Evolutionary conservation across 73 alveolate genomes (phyloP).

Genomic region (Paramecium bursaria): DNA sequence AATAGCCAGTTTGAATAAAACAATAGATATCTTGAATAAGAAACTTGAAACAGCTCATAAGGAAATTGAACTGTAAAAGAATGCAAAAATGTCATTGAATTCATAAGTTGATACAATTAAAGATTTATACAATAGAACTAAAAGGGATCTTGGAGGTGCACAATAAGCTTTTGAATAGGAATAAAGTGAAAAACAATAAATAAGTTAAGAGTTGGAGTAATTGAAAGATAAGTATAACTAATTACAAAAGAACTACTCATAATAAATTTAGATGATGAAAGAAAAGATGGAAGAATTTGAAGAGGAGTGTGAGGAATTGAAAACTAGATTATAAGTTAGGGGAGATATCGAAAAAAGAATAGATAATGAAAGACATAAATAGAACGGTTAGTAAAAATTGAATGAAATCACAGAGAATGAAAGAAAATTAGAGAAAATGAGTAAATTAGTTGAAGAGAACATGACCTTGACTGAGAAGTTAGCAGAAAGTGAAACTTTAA

Average conservation of each 20-base stretch:
- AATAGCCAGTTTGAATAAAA: constrained; percentile 23
- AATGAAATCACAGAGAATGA: constrained; percentile 44
- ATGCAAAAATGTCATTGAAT: constrained; percentile 29
- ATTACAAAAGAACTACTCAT: background rate
- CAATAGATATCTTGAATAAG: background rate
- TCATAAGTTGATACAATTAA: constrained; percentile 39
- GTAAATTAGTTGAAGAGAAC: constrained; percentile 57
- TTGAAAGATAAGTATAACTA: background rate
- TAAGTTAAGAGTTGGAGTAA: background rate
- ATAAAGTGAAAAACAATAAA: background rate
- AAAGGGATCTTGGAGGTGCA: constrained; percentile 36
- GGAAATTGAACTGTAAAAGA: constrained; percentile 31
- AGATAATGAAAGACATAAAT: constrained; percentile 27
- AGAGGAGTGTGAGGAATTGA: constrained; percentile 35
- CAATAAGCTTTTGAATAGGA: constrained; percentile 15
- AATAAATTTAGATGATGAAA: background rate
- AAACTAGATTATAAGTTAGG: constrained; percentile 4
- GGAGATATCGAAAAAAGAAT: constrained; percentile 36
- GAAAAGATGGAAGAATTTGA: constrained; percentile 36
- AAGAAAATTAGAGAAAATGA: constrained; percentile 56
- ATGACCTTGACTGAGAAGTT: constrained; percentile 51
- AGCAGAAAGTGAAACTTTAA: constrained; percentile 59
- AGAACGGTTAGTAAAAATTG: background rate
- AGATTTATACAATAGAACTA: constrained; percentile 35
- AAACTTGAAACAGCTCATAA: constrained; percentile 28